phyloP scores from a whole-genome alignment of 805 yeast species.

The Saturnispora hagleri region DNA sequence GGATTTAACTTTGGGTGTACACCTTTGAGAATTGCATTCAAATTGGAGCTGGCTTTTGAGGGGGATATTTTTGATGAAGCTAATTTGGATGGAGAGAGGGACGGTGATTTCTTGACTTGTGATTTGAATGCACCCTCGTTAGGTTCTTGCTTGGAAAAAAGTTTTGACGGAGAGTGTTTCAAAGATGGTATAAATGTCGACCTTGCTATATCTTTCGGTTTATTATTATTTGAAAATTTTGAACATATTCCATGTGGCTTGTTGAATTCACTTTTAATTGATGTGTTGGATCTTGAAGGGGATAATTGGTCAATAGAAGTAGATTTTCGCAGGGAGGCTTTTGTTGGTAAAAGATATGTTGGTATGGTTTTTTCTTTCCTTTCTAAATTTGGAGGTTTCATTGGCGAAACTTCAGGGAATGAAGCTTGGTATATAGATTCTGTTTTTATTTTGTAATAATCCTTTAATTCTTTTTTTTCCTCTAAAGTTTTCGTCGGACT shows the following conservation, averaged over 20 bases:
- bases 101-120: slow-evolving; percentile 4
- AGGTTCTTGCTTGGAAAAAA: neutral
- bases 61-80: slow-evolving; percentile 13
- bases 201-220: neutral
- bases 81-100: slow-evolving; percentile 10
- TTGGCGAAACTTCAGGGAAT: neutral
- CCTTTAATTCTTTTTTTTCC: slow-evolving; percentile 19
- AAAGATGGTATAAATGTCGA: neutral
- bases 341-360: slow-evolving; percentile 18
- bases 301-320: slow-evolving; percentile 7
- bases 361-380: slow-evolving; percentile 12
- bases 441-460: slow-evolving; percentile 11
- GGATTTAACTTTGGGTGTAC: neutral
- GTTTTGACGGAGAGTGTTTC: slow-evolving; percentile 2
- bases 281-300: slow-evolving; percentile 7
- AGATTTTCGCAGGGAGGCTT: slow-evolving; percentile 14
- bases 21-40: slow-evolving; percentile 10
- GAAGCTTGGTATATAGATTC: neutral
- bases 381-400: slow-evolving; percentile 5
- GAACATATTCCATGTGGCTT: neutral
- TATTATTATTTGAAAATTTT: neutral
- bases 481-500: slow-evolving; percentile 24
- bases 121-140: neutral
- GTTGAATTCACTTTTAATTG: neutral
- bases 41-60: slow-evolving; percentile 15